These are phyloP conservation scores for Nymphaea colorata DNA, from an alignment of 164 flowering plant genomes.

Conservation along the genomic window DNA sequence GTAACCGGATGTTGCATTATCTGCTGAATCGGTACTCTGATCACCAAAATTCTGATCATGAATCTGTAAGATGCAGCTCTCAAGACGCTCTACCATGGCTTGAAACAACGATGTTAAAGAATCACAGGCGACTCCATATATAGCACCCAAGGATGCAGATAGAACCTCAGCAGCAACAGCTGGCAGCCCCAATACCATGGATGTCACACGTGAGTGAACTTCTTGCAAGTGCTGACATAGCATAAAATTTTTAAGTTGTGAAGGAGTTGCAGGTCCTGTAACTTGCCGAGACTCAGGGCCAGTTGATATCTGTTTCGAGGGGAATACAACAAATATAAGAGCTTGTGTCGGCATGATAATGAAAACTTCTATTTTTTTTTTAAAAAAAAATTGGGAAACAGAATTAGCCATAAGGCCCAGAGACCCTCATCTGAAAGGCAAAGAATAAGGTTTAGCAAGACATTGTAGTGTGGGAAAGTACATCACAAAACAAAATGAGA, in stretches of 20 bases:
- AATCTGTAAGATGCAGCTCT: slow-evolving; percentile 78
- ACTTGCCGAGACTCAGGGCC: slow-evolving; percentile 96
- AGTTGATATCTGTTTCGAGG: slow-evolving; percentile 55
- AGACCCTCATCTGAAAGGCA: neutral
- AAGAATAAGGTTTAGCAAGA: neutral
- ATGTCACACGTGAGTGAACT: slow-evolving; percentile 57
- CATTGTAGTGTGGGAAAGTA: neutral
- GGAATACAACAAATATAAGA: slow-evolving; percentile 4
- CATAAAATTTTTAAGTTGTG: slow-evolving; percentile 75
- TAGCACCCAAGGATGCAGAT: slow-evolving; percentile 63
- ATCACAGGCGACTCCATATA: slow-evolving; percentile 83
- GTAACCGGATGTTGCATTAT: slow-evolving; percentile 75
- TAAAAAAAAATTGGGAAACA: too few species aligned
- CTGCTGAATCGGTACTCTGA: slow-evolving; percentile 67
- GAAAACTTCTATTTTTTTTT: neutral
- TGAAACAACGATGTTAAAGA: slow-evolving; percentile 80
- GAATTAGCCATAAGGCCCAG: neutral
- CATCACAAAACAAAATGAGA: too few species aligned
- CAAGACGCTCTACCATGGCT: slow-evolving; percentile 84
- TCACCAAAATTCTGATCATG: slow-evolving; percentile 79
- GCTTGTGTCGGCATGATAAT: neutral
- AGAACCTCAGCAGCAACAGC: slow-evolving; percentile 59
- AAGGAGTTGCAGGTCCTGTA: slow-evolving; percentile 66
- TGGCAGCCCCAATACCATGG: slow-evolving; percentile 48
- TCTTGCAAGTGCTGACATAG: slow-evolving; percentile 91